Evolutionary conservation across 805 yeast genomes (phyloP).

Genomic region (Candida cerambycidarum): DNA sequence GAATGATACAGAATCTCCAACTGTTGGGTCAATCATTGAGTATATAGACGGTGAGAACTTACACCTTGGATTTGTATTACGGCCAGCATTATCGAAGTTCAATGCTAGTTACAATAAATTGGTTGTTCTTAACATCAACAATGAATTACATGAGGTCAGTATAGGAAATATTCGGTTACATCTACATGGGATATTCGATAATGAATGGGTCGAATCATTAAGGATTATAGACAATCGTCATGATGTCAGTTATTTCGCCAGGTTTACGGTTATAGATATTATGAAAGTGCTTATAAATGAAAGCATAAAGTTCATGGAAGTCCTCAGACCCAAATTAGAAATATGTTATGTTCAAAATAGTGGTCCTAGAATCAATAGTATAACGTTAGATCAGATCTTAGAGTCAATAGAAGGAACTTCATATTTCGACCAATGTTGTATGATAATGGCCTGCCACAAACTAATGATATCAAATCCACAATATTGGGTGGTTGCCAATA

Average conservation of each 20-base stretch:
- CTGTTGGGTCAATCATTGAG: slow-evolving; percentile 42
- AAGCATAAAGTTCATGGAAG: not conserved
- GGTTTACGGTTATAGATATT: slow-evolving; percentile 21
- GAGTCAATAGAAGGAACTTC: slow-evolving; percentile 14
- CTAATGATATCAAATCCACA: slow-evolving; percentile 20
- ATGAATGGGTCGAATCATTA: slow-evolving; percentile 18
- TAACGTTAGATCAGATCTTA: slow-evolving; percentile 9
- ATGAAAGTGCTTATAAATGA: slow-evolving; percentile 24
- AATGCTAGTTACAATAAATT: slow-evolving; percentile 31
- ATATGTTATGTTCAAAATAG: slow-evolving; percentile 25
- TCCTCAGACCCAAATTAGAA: slow-evolving; percentile 6
- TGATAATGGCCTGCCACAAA: slow-evolving; percentile 29
- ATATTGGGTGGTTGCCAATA: slow-evolving; percentile 27
- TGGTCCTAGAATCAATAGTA: not conserved
- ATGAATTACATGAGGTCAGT: slow-evolving; percentile 26
- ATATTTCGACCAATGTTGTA: slow-evolving; percentile 28
- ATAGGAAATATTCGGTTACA: slow-evolving; percentile 33
- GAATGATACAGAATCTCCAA: slow-evolving; percentile 20
- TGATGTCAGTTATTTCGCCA: slow-evolving; percentile 17
- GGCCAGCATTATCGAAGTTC: slow-evolving; percentile 31
- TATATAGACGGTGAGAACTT: slow-evolving; percentile 17
- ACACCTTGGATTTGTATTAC: slow-evolving; percentile 38
- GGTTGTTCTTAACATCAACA: slow-evolving; percentile 31
- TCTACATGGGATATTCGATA: slow-evolving; percentile 24
- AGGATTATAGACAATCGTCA: slow-evolving; percentile 22